These are phyloP conservation scores for Melanomma pulvis-pyrius DNA, from an alignment of 495 filamentous ascomycete genomes.

Conservation along the genomic window DNA sequence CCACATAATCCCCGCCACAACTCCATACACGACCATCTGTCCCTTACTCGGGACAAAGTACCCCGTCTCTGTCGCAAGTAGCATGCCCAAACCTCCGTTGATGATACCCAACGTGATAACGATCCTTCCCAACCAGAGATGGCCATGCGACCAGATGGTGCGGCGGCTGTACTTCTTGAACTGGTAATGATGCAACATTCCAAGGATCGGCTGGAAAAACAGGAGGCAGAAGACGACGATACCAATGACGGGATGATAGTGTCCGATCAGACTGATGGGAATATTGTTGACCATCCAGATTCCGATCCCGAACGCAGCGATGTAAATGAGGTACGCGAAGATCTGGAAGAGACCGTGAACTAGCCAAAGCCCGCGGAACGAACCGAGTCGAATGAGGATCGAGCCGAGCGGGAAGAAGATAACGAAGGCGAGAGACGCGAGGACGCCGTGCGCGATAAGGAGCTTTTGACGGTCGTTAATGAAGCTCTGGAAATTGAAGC, in stretches of 20 bases:
- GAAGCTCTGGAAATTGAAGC: slow-evolving; percentile 10
- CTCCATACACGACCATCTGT: slow-evolving; percentile 36
- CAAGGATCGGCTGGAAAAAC: slow-evolving; percentile 46
- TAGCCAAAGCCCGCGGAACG: slow-evolving; percentile 44
- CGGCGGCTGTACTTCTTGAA: slow-evolving; percentile 46
- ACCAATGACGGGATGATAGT: slow-evolving; percentile 46
- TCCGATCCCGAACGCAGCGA: slow-evolving; percentile 45
- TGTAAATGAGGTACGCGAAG: slow-evolving; percentile 44
- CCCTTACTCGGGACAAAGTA: slow-evolving; percentile 19
- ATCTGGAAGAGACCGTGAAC: slow-evolving; percentile 46
- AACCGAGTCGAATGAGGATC: slow-evolving; percentile 50
- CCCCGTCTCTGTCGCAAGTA: slow-evolving; percentile 33
- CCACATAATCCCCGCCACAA: slow-evolving; percentile 38
- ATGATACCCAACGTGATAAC: slow-evolving; percentile 47
- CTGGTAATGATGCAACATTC: slow-evolving; percentile 44
- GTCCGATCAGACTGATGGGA: slow-evolving; percentile 19
- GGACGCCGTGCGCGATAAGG: slow-evolving; percentile 46
- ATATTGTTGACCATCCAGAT: slow-evolving; percentile 41
- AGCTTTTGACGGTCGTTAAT: slow-evolving; percentile 20
- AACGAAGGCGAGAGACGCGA: slow-evolving; percentile 47
- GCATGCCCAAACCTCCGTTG: slow-evolving; percentile 47
- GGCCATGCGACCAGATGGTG: slow-evolving; percentile 46
- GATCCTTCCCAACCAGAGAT: slow-evolving; percentile 46
- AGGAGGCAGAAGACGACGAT: slow-evolving; percentile 43
- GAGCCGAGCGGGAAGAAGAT: slow-evolving; percentile 53